phyloP scores from a whole-genome alignment of 805 yeast genomes.

The Starmerella riodocensis region DNA sequence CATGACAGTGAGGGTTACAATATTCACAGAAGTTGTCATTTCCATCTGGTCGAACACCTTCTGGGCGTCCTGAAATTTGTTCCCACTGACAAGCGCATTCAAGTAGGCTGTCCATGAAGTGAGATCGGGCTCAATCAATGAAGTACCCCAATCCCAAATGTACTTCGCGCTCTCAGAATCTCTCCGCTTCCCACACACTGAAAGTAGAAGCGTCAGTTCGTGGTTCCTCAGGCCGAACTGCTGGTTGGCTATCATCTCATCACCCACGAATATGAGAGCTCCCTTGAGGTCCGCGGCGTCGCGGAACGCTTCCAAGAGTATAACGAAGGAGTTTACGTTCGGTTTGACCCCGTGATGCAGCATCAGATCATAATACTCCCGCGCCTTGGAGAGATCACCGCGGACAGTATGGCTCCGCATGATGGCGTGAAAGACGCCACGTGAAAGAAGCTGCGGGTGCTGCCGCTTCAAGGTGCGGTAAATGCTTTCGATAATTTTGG shows the following conservation, averaged over 20 bases:
- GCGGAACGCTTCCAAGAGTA: slow-evolving; percentile 29
- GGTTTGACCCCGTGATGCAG: slow-evolving; percentile 26
- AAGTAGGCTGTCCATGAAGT: slow-evolving; percentile 27
- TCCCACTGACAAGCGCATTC: slow-evolving; percentile 23
- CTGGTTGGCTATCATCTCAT: slow-evolving; percentile 17
- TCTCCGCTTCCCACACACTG: slow-evolving; percentile 23
- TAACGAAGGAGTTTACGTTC: slow-evolving; percentile 24
- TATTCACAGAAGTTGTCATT: slow-evolving; percentile 8
- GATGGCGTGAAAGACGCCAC: slow-evolving; percentile 33
- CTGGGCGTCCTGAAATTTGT: slow-evolving; percentile 26
- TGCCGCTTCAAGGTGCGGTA: slow-evolving; percentile 37
- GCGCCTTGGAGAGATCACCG: slow-evolving; percentile 30
- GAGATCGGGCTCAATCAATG: slow-evolving; percentile 20
- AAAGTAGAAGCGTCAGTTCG: slow-evolving; percentile 21
- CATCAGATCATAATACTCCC: slow-evolving; percentile 30
- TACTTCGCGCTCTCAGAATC: slow-evolving; percentile 22
- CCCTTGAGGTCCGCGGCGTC: slow-evolving; percentile 30
- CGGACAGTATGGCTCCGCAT: slow-evolving; percentile 32
- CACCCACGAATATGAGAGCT: slow-evolving; percentile 23
- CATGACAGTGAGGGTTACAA: slow-evolving; percentile 22
- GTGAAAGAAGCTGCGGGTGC: slow-evolving; percentile 36
- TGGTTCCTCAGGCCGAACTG: slow-evolving; percentile 18
- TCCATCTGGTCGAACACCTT: slow-evolving; percentile 24
- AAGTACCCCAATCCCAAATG: slow-evolving; percentile 23
- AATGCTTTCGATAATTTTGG: slow-evolving; percentile 36